A percentile compares a stretch with the other conserved stretches of the same genome.
Conservation (phyloP, 2,329 filamentous ascomycete species). For the Paecilomyces sp. region DNA sequence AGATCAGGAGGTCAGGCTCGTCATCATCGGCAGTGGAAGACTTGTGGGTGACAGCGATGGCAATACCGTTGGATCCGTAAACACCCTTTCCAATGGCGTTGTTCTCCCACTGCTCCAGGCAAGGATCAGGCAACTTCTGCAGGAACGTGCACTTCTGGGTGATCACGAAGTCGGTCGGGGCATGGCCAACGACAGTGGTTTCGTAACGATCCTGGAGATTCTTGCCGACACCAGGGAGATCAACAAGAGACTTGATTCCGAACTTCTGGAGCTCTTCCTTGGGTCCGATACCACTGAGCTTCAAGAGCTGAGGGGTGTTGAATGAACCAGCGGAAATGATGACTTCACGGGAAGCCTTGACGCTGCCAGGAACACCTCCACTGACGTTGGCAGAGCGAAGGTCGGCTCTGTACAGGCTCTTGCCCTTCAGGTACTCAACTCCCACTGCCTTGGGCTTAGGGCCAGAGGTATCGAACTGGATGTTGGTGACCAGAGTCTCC, state of each 20-base stretch:
- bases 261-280: conserved; percentile 43
- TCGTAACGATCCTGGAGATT: conserved; percentile 59
- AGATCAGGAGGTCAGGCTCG: conserved; percentile 47
- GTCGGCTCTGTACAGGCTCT: conserved; percentile 40
- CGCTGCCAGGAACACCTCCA: conserved; percentile 30
- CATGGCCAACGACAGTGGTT: conserved; percentile 43
- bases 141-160: conserved; percentile 23
- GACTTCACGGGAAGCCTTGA: conserved; percentile 34
- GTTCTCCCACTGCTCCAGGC: conserved; percentile 37
- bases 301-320: conserved; percentile 57
- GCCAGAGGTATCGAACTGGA: conserved; percentile 33
- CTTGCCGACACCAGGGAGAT: conserved; percentile 54
- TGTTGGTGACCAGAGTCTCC: conserved; percentile 39
- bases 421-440: conserved; percentile 41
- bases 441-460: conserved; percentile 36
- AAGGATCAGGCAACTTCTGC: conserved; percentile 28
- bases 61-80: conserved; percentile 47
- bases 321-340: conserved; percentile 48
- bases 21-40: conserved; percentile 36
- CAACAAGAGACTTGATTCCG: conserved; percentile 44
- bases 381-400: conserved; percentile 22
- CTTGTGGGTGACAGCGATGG: conserved; percentile 39
- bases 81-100: conserved; percentile 33
- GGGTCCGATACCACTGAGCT: conserved; percentile 55
- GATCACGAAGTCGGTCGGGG: conserved; percentile 24